phyloP scores from a whole-genome alignment of 176 grass and related monocot species.

The Zea luxurians region DNA sequence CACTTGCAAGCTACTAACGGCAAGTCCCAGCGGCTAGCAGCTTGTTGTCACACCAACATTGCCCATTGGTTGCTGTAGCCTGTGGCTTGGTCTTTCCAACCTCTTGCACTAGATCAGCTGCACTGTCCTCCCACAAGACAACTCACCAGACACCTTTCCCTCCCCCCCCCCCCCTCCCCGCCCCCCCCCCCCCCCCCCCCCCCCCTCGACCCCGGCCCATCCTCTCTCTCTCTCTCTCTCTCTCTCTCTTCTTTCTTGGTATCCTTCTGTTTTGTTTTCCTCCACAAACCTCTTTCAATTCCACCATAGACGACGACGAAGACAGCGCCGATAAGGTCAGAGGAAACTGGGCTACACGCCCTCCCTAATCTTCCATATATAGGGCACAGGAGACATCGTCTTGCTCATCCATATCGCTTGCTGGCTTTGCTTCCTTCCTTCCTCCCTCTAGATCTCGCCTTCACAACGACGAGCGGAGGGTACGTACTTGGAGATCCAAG shows the following conservation, averaged over 20 bases:
- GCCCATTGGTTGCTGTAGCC: slow-evolving; percentile 29
- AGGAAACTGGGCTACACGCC: slow-evolving; percentile 14
- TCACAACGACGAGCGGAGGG: background rate
- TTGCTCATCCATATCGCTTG: slow-evolving; percentile 46
- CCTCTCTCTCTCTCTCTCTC: background rate
- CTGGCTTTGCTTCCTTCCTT: slow-evolving; percentile 17
- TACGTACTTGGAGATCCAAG: slow-evolving; percentile 12
- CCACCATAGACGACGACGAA: background rate
- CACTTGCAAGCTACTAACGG: background rate
- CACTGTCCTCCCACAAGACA: slow-evolving; percentile 47
- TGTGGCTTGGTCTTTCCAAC: slow-evolving; percentile 42
- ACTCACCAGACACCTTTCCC: slow-evolving; percentile 47
- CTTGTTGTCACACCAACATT: slow-evolving; percentile 23
- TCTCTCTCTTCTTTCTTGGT: background rate
- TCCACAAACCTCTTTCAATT: slow-evolving; percentile 45
- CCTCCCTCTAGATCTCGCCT: background rate
- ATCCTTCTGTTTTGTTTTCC: slow-evolving; percentile 29
- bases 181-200: slow-evolving; percentile 16
- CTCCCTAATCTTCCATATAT: slow-evolving; percentile 40
- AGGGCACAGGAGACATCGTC: slow-evolving; percentile 43
- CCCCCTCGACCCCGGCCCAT: slow-evolving; percentile 31
- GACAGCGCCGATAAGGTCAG: slow-evolving; percentile 12
- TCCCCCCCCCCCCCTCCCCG: slow-evolving; percentile 15
- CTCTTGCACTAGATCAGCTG: slow-evolving; percentile 24
- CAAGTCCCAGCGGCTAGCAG: background rate